Evolutionary conservation across 2,329 filamentous ascomycete species (phyloP), one percentile per base, ranked within the genome.

Genomic region (Hawksworthiomyces lignivorus): DNA sequence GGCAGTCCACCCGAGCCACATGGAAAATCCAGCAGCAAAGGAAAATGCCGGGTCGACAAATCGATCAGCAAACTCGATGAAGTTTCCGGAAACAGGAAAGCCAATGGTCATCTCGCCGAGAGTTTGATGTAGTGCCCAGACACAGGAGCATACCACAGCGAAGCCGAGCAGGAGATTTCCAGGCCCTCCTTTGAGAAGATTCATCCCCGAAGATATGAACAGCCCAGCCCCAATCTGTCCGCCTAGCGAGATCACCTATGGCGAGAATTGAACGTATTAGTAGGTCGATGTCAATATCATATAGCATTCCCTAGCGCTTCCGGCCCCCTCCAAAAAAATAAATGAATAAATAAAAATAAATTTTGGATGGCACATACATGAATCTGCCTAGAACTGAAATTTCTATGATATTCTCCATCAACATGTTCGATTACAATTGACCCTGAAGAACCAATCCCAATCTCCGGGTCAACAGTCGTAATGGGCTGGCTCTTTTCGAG

Each of bases 41-140:
- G 36, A 36, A 36, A 40, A 36, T 14, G 42, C 37, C 21, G 42
- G 42, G 28, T 44, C 42, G 28, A 44, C 42, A 20, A 44, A 44
- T 4, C 37, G 36, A 37, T 40, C 37, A 12, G 42, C 32, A 32
- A 32, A 44, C 12, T 44, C 36, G 22, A 44, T 37, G 26, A 44
- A 40, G 36, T 18, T 40, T 11, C 36, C 36, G 3, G 42, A 40
- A 4, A 44, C 36, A 5, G 42, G 42, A 12, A 40, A 40, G 15
- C 18, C 20, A 12, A 44, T 39, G n/a, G 41, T 39, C 41, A 44
- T 44, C n/a, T 44, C 41, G 7, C 41, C 41, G 31, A 44, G 36
- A 3, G 41, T 39, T 17, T 44, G 41, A 27, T 39, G 32, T 4
- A 44, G 26, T 7, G 36, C 31, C 41, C 41, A 44, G n/a, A 44